Evolutionary conservation across 495 filamentous ascomycete genomes (phyloP).

Genomic region (Aspergillus bridgeri): DNA sequence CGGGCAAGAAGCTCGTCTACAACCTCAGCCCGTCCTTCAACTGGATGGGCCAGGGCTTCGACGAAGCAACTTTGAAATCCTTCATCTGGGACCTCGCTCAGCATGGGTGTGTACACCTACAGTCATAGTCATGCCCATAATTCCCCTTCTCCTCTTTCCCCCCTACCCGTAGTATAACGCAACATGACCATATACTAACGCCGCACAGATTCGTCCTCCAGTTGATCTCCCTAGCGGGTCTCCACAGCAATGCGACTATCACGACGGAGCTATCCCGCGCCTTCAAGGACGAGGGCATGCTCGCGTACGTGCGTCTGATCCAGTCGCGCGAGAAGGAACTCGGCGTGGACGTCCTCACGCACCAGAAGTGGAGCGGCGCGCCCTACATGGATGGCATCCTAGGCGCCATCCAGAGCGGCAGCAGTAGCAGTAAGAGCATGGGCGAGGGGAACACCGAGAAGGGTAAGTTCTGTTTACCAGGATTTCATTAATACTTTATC

Average conservation of each 20-base stretch:
- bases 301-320: constrained; percentile 88
- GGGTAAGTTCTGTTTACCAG: constrained; percentile 33
- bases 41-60: constrained; percentile 95
- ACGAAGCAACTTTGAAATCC: constrained; percentile 67
- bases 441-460: constrained; percentile 77
- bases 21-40: constrained; percentile 96
- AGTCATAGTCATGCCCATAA: too few species aligned
- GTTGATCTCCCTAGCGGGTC: constrained; percentile 83
- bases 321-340: constrained; percentile 88
- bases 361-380: constrained; percentile 98
- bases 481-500: background rate
- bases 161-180: background rate
- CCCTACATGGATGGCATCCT: constrained; percentile 90
- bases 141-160: too few species aligned
- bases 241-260: constrained; percentile 86
- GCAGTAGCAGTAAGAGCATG: constrained; percentile 77
- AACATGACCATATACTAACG: constrained; percentile 8
- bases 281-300: constrained; percentile 91
- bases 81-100: constrained; percentile 96
- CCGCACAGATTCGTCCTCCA: constrained; percentile 73
- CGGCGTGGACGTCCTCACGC: constrained; percentile 90
- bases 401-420: constrained; percentile 88
- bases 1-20: constrained; percentile 89
- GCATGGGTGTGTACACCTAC: constrained; percentile 57
- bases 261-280: constrained; percentile 75